Evolutionary conservation across 352 stramenopile genomes (phyloP), one percentile per base, ranked within the genome.

Genomic region (Peronospora farinosa): DNA sequence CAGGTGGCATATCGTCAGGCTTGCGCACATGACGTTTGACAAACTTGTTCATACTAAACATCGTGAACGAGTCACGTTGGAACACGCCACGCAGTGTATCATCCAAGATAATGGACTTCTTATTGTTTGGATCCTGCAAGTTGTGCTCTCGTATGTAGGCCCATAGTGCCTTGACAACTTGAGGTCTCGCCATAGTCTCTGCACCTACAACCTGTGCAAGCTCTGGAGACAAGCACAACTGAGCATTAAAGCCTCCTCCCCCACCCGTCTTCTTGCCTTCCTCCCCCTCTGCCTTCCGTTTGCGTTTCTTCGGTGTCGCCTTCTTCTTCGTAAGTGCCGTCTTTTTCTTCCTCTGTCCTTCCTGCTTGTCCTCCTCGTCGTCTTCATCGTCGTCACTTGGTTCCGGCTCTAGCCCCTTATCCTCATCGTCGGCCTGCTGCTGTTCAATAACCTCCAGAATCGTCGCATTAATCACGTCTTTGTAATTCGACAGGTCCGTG

Each of bases 111-210:
- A 98, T 98, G 45, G 84, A 72, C 13, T 92, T 83, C 64, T 95
- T 96, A 61, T 98, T 95, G 25, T 82, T 80, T 5, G 95, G 95
- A 68, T 98, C 93, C 67, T 98, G 95, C 30, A 98, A 74, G 19
- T 95, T 63, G 54, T 98, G 76, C 47, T 96, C 86, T 40, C 83
- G 84, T 46, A 98, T 98, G 64, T 98, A 98, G 42, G 95, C 85
- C 95, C 95, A 98, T 2, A 98, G 49, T n/a, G 71, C 67, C 60
- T 98, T 98, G 28, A 98, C 90, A 31, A 98, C 84, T 51, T 97
- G 87, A 7, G 91, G 90, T 2, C 94, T 73, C 2, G 89, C 84
- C 81, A 95, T 94, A 32, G 73, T 68, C 3, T 93, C 80, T 0
- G 74, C 73, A 27, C 88, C 78, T 0, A 96, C 75, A n/a, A 98